These are phyloP conservation scores for Camelina sativa DNA, from an alignment of 345 rosid species.

Conservation along the genomic window DNA sequence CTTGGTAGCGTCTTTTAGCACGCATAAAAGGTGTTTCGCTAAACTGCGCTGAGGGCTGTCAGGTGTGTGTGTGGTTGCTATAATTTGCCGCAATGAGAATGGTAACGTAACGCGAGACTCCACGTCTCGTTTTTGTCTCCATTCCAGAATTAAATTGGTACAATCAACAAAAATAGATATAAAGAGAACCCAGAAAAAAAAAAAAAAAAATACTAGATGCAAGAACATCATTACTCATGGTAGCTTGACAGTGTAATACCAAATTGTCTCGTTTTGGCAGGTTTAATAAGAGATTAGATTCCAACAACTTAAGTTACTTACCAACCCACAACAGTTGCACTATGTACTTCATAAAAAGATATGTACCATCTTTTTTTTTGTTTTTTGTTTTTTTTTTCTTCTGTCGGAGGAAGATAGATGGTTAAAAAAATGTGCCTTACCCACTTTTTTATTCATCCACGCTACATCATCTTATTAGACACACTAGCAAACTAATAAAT, in stretches of 20 bases:
- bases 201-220: neutral
- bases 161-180: neutral
- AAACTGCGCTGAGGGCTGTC: neutral
- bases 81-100: constrained; percentile 26
- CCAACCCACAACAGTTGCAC: no score
- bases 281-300: neutral
- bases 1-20: neutral
- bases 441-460: constrained; percentile 20
- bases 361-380: neutral
- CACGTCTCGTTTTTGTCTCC: constrained; percentile 37
- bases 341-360: neutral
- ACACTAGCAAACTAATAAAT: constrained; percentile 12
- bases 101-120: constrained; percentile 38
- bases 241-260: neutral
- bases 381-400: no score
- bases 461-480: constrained; percentile 15
- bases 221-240: neutral
- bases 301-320: neutral
- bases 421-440: constrained; percentile 16
- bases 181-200: no score
- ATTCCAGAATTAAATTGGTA: neutral
- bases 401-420: neutral
- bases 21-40: rapidly evolving
- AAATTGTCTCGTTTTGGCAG: constrained; percentile 10
- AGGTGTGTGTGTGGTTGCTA: constrained; percentile 35